Evolutionary conservation across 2,329 filamentous ascomycete species (phyloP).

Genomic region (Fusarium tanahbumbuense): DNA sequence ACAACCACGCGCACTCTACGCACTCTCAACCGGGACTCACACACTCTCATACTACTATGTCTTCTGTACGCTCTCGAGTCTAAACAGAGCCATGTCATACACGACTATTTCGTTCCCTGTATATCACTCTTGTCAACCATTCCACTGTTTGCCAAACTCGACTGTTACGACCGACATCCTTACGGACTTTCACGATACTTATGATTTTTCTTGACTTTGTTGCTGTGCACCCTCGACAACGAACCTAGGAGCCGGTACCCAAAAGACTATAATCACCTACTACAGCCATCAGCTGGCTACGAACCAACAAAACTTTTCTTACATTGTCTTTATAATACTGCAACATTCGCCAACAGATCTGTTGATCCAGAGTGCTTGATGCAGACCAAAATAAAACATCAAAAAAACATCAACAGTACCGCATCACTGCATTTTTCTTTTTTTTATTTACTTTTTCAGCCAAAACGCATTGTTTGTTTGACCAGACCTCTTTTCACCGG

Average conservation of each 20-base stretch:
- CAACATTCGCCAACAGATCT: constrained; percentile 28
- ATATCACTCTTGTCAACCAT: constrained; percentile 15
- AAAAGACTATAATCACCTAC: constrained; percentile 43
- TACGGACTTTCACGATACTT: constrained; percentile 48
- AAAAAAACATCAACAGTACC: constrained; percentile 35
- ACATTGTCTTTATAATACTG: constrained; percentile 31
- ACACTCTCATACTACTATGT: constrained; percentile 51
- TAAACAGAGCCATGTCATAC: constrained; percentile 40
- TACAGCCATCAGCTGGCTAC: constrained; percentile 39
- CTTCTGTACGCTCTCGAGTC: constrained; percentile 52
- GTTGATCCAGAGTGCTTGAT: constrained; percentile 16
- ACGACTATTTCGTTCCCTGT: constrained; percentile 8
- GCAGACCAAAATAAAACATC: constrained; percentile 31
- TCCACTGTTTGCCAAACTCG: constrained; percentile 24
- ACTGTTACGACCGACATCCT: constrained; percentile 45
- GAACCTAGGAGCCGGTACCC: constrained; percentile 29
- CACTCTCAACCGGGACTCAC: constrained; percentile 54
- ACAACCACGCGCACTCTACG: constrained; percentile 48
- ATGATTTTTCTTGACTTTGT: constrained; percentile 45
- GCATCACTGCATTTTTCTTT: constrained; percentile 9
- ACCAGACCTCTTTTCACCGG: constrained; percentile 28
- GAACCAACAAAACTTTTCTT: constrained; percentile 36
- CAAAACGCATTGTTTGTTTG: constrained; percentile 29
- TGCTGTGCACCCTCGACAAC: constrained; percentile 25
- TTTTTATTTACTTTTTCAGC: not conserved